Conservation (phyloP, 2,329 filamentous ascomycete species). For the Trichoderma afroharzianum region DNA sequence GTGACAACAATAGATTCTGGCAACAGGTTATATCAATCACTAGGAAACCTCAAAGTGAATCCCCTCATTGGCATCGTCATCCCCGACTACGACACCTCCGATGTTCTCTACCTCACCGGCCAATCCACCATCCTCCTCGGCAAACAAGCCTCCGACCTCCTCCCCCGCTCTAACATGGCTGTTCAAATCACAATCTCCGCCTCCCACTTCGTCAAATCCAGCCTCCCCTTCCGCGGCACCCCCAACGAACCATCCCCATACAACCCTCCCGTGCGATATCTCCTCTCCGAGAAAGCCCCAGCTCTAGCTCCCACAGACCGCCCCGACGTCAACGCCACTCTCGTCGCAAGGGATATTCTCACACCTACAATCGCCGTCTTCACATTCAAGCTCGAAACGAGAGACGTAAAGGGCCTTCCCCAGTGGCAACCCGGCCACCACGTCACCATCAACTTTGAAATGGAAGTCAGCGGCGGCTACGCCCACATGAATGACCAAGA, state of each 20-base stretch:
- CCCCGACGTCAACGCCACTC: constrained; percentile 43
- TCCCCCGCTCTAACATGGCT: constrained; percentile 69
- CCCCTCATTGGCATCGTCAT: constrained; percentile 67
- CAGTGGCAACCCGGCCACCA: constrained; percentile 70
- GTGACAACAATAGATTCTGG: constrained; percentile 56
- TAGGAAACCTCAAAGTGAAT: constrained; percentile 70
- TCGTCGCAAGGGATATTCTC: constrained; percentile 57
- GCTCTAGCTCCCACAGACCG: constrained; percentile 18
- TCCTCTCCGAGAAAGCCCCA: constrained; percentile 52
- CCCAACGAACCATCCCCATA: constrained; percentile 66
- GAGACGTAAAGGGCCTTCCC: constrained; percentile 18
- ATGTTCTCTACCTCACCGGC: constrained; percentile 73
- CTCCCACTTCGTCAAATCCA: constrained; percentile 59
- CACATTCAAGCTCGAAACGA: constrained; percentile 39
- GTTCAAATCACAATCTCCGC: constrained; percentile 62
- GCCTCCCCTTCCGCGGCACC: constrained; percentile 65
- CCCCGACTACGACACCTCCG: constrained; percentile 68
- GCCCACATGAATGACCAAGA: constrained; percentile 81
- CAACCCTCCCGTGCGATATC: constrained; percentile 67
- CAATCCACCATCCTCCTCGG: constrained; percentile 63
- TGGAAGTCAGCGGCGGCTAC: constrained; percentile 69
- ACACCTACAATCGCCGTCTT: constrained; percentile 67
- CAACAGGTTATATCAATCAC: constrained; percentile 77
- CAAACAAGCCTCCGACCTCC: constrained; percentile 54
- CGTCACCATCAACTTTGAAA: constrained; percentile 68